Evolutionary conservation across 805 yeast genomes (phyloP), one percentile per base, ranked within the genome.

Genomic region (Wickerhamomyces sydowiorum): DNA sequence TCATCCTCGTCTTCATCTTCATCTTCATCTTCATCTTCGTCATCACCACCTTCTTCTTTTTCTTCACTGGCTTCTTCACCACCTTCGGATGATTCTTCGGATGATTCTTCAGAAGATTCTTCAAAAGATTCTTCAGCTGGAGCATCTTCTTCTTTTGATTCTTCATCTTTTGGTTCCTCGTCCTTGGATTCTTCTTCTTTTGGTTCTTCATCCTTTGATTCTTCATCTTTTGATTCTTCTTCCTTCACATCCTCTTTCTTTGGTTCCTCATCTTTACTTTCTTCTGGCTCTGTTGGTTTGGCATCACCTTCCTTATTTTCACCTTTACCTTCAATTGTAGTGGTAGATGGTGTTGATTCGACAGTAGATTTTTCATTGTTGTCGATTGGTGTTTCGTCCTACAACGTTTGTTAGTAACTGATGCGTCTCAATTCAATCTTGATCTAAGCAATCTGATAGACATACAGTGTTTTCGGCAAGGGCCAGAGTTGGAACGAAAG

Each of bases 401-500:
- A 13, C 8, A 24, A 24, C n/a, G n/a, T n/a, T n/a, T 28, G 17
- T 28, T 28, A 28, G 30, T 28, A 28, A n/a, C n/a, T n/a, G n/a
- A n/a, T n/a, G n/a, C n/a, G n/a, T n/a, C n/a, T n/a, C n/a, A n/a
- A n/a, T n/a, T n/a, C n/a, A 28, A 15, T 28, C 15, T 28, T 28
- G 14, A 14, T 28, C 6, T 10, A 12, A 10, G 25, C 24, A 32
- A 24, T 30, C 22, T 12, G n/a, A n/a, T n/a, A 35, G 8, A 40
- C 43, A 15, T 44, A 40, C 51, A 19, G 51, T 55, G 42, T 57
- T 68, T 50, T 86, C 96, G 56, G 96, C 96, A 67, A 75, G 80
- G 35, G 95, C 95, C 48, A 74, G 73, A 53, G 84, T 74, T 61
- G 96, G 95, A 53, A 79, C 71, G 51, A 86, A 72, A 43, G 82